Conservation (phyloP, 2,329 filamentous ascomycete genomes). For the Esteya vermicola region DNA sequence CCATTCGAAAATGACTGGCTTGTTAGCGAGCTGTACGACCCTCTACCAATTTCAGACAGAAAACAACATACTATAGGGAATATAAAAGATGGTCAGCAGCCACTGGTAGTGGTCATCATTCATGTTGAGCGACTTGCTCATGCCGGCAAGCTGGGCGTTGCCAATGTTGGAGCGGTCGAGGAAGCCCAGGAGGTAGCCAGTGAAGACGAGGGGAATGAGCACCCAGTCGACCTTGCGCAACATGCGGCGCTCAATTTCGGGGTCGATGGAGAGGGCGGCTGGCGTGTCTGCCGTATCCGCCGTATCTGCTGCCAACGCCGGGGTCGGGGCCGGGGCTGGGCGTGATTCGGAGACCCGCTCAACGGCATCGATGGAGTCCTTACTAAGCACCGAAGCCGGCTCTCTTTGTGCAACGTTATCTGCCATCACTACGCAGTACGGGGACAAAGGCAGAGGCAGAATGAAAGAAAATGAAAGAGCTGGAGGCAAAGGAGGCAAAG, state of each 20-base stretch:
- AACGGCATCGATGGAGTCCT: too few species aligned
- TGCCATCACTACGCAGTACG: too few species aligned
- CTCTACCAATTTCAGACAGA: neutral
- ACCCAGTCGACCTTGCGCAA: constrained; percentile 19
- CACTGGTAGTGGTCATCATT: constrained; percentile 25
- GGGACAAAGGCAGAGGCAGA: too few species aligned
- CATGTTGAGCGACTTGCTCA: constrained; percentile 20
- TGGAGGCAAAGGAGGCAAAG: too few species aligned
- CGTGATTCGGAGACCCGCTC: too few species aligned
- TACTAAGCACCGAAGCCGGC: too few species aligned
- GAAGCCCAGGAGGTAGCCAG: constrained; percentile 14
- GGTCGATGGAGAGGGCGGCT: constrained; percentile 13
- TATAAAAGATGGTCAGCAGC: constrained; percentile 30
- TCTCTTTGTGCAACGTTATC: too few species aligned
- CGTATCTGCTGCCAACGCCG: too few species aligned
- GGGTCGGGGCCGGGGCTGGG: too few species aligned
- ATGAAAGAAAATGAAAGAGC: too few species aligned
- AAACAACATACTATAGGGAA: constrained; percentile 22
- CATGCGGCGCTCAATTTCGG: constrained; percentile 18
- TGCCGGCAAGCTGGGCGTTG: constrained; percentile 13
- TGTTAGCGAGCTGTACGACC: neutral
- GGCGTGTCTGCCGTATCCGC: too few species aligned
- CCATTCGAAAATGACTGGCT: constrained; percentile 24
- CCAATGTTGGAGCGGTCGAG: constrained; percentile 15
- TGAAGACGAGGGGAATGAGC: constrained; percentile 18